Percentiles rank a stretch among this genome's conserved stretches.
These are phyloP conservation scores for Paraconiothyrium sp. DNA, from an alignment of 2,329 filamentous ascomycete genomes.

Conservation along the genomic window DNA sequence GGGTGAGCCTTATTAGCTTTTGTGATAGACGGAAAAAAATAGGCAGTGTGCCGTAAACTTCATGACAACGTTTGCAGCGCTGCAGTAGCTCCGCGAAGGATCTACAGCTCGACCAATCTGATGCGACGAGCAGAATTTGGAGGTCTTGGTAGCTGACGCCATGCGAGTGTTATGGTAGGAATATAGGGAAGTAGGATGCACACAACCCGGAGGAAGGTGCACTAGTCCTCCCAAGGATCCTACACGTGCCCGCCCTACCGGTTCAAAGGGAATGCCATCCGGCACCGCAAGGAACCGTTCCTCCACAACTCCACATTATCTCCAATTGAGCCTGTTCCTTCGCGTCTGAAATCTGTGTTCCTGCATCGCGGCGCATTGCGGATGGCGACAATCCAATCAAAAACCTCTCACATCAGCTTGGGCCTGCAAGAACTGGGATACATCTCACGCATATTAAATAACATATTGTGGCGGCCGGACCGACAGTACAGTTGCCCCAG, in stretches of 20 bases:
- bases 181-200: conserved; percentile 6
- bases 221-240: conserved; percentile 8
- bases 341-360: conserved; percentile 17
- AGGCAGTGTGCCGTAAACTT: conserved; percentile 3
- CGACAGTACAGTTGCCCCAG: conserved; percentile 21
- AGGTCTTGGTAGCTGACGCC: conserved; percentile 10
- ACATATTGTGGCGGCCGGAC: conserved; percentile 28
- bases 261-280: conserved; percentile 11
- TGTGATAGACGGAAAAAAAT: conserved; percentile 5
- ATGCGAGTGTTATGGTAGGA: conserved; percentile 11
- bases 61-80: not conserved
- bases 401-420: conserved; percentile 28
- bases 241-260: conserved; percentile 2
- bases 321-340: conserved; percentile 11
- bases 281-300: conserved; percentile 9
- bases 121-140: not conserved
- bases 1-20: not conserved
- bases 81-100: conserved; percentile 10
- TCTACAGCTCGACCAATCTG: conserved; percentile 1
- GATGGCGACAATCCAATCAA: conserved; percentile 8
- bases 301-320: conserved; percentile 14
- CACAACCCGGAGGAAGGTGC: not conserved
- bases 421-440: conserved; percentile 28
- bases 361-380: conserved; percentile 6
- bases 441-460: conserved; percentile 32